Evolutionary conservation across 208 protist species (phyloP).

Genomic region (Wallacemonas rigidus): DNA sequence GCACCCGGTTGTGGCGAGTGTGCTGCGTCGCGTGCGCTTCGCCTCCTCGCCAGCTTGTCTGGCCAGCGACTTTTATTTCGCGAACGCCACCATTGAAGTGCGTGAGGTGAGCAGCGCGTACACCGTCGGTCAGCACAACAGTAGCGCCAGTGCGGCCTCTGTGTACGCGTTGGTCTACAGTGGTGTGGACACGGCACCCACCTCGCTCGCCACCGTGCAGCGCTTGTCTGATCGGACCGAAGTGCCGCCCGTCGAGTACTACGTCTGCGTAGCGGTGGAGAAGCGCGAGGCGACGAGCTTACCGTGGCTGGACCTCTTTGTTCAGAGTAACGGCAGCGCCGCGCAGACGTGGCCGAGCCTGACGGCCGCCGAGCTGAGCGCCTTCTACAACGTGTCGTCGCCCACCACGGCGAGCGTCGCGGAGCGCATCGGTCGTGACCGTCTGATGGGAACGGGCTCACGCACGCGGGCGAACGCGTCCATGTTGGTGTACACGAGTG

Average conservation of each 20-base stretch:
- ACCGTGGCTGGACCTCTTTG: conserved; percentile 6
- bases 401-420: background rate
- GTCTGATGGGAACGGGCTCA: conserved; percentile 21
- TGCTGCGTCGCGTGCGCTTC: conserved; percentile 45
- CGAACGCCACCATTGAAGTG: conserved; percentile 29
- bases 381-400: conserved; percentile 3
- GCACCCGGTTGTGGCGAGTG: conserved; percentile 19
- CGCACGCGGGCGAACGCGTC: conserved; percentile 23
- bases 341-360: background rate
- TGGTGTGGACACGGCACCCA: conserved; percentile 35
- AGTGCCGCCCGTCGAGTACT: conserved; percentile 48
- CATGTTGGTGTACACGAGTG: conserved; percentile 49
- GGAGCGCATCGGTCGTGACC: conserved; percentile 2
- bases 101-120: conserved; percentile 15
- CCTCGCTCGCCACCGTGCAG: conserved; percentile 18
- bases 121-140: conserved; percentile 6
- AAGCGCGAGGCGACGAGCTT: conserved; percentile 21
- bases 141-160: background rate
- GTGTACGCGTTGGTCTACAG: conserved; percentile 48
- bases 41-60: conserved; percentile 54
- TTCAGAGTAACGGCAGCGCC: conserved; percentile 10
- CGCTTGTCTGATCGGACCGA: conserved; percentile 37
- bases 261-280: conserved; percentile 58
- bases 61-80: conserved; percentile 33
- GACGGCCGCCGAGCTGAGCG: background rate